Evolutionary conservation across 2,329 filamentous ascomycete genomes (phyloP).

Genomic region (Sclerotinia glacialis): DNA sequence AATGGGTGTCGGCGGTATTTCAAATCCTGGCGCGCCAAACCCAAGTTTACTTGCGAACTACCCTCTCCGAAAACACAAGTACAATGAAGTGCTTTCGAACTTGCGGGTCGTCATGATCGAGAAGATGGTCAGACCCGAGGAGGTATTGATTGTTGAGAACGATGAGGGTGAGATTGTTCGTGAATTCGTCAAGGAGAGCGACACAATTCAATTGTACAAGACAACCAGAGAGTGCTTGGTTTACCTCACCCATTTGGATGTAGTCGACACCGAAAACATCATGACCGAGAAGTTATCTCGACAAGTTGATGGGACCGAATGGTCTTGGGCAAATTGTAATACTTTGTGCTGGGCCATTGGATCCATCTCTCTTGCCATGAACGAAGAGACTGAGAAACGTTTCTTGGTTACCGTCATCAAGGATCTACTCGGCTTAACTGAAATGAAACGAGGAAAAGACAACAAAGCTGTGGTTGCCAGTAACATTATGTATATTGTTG

Average conservation of each 20-base stretch:
- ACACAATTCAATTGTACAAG: constrained; percentile 99
- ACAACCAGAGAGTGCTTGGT: constrained; percentile 96
- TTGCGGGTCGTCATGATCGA: constrained; percentile 98
- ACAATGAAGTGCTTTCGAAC: constrained; percentile 89
- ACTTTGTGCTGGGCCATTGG: constrained; percentile 99
- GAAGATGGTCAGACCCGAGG: constrained; percentile 98
- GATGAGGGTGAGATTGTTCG: constrained; percentile 98
- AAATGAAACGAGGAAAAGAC: constrained; percentile 99
- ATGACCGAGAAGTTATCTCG: constrained; percentile 98
- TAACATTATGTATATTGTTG: constrained; percentile 99
- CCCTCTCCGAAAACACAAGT: constrained; percentile 96
- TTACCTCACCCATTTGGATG: constrained; percentile 94
- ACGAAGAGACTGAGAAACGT: constrained; percentile 97
- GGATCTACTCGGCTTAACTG: constrained; percentile 90
- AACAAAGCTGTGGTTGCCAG: constrained; percentile 99
- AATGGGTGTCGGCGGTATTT: constrained; percentile 67
- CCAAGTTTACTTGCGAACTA: constrained; percentile 83
- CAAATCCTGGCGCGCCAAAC: constrained; percentile 80
- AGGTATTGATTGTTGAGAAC: constrained; percentile 98
- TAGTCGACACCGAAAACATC: constrained; percentile 95
- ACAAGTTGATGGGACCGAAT: constrained; percentile 92
- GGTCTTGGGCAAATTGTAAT: constrained; percentile 99
- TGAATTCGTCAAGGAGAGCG: constrained; percentile 98
- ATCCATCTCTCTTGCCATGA: constrained; percentile 98
- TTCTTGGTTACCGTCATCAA: constrained; percentile 99